These are phyloP conservation scores for Lactarius hatsudake DNA, from an alignment of 768 basidiomycete species.

Conservation along the genomic window DNA sequence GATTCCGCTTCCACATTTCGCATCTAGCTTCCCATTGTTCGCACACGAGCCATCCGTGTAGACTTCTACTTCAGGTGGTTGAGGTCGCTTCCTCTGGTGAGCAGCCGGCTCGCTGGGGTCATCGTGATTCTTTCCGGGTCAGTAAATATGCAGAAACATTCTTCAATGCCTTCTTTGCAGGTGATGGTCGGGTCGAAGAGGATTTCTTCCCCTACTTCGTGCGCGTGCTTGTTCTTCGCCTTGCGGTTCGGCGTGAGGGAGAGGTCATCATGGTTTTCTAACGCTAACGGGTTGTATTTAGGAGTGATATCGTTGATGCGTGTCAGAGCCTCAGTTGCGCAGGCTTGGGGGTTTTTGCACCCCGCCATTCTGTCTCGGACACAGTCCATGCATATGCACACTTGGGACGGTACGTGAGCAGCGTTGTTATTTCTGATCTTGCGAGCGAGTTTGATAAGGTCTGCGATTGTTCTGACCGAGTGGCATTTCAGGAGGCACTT, in stretches of 20 bases:
- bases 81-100: no score
- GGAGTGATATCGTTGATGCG: neutral
- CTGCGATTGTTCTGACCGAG: no score
- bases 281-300: neutral
- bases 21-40: no score
- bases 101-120: no score
- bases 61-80: no score
- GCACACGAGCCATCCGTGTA: no score
- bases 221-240: no score
- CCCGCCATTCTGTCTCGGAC: neutral
- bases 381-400: neutral
- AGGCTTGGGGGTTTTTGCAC: neutral
- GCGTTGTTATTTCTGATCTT: neutral
- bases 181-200: neutral
- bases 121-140: neutral
- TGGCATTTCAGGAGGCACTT: no score
- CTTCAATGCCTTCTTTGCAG: neutral
- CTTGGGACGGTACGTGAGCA: neutral
- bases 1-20: no score
- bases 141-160: neutral
- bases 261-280: no score
- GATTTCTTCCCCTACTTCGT: no score
- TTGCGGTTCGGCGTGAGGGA: no score
- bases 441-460: neutral
- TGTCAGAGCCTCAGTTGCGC: neutral